Conservation (phyloP, 768 basidiomycete species). For the Mrakia blollopis region DNA sequence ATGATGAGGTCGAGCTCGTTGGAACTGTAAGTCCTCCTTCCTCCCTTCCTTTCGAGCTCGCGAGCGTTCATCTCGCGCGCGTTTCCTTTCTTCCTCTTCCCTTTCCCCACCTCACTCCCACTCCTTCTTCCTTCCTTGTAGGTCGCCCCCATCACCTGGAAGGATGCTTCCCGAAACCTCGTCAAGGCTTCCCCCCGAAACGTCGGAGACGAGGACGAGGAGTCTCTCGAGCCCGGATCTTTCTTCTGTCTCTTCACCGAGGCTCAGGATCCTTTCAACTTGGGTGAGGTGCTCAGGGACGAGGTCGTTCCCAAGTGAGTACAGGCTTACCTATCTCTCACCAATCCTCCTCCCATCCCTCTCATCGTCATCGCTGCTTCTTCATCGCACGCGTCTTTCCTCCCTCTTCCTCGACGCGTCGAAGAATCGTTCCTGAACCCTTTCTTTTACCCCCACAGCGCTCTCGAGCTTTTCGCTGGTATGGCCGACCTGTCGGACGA, state of each 20-base stretch:
- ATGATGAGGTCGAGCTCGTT: constrained; percentile 23
- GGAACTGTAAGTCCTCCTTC: constrained; percentile 5
- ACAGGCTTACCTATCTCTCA: not conserved
- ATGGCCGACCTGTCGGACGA: constrained; percentile 24
- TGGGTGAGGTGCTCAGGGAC: constrained; percentile 28
- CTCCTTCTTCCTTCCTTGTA: not conserved
- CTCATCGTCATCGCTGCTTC: too few species aligned
- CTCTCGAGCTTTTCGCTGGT: constrained; percentile 30
- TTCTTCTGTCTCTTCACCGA: constrained; percentile 31
- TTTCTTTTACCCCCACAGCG: not conserved
- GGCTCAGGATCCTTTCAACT: constrained; percentile 18
- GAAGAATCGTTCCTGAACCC: not conserved
- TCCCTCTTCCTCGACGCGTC: not conserved
- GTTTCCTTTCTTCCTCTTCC: not conserved
- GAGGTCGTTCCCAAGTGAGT: constrained; percentile 23
- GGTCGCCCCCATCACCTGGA: constrained; percentile 30
- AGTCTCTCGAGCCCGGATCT: constrained; percentile 29
- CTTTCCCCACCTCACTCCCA: not conserved
- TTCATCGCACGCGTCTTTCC: not conserved
- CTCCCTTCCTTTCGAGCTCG: not conserved
- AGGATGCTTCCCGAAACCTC: constrained; percentile 31
- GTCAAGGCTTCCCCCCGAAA: constrained; percentile 15
- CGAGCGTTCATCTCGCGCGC: too few species aligned
- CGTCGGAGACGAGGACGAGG: constrained; percentile 24
- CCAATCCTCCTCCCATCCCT: too few species aligned